Evolutionary conservation across 257 asterid genomes (phyloP).

Genomic region (Gardenia jasminoides): DNA sequence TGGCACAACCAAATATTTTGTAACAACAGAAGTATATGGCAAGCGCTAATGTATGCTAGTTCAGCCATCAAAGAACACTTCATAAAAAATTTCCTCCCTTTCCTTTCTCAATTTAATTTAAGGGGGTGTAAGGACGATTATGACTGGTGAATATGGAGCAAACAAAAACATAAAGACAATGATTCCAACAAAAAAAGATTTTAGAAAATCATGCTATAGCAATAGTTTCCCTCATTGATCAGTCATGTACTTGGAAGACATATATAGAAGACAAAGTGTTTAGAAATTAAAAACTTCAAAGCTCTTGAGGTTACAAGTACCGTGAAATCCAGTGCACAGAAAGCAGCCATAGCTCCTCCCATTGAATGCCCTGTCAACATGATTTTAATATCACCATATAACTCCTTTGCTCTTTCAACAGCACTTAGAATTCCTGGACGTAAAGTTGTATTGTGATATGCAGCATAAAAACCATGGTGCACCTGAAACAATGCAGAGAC

Average conservation of each 20-base stretch:
- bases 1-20: not conserved
- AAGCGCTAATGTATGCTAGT: not conserved
- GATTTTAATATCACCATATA: slow-evolving; percentile 60
- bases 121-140: not conserved
- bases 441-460: slow-evolving; percentile 81
- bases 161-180: not conserved
- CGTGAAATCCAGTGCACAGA: slow-evolving; percentile 86
- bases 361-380: slow-evolving; percentile 95
- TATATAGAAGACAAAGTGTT: not conserved
- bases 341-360: slow-evolving; percentile 99
- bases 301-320: slow-evolving; percentile 30
- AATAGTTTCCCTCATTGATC: not conserved
- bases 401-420: slow-evolving; percentile 49
- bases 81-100: not conserved
- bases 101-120: not conserved
- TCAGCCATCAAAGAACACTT: not conserved
- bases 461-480: slow-evolving; percentile 91
- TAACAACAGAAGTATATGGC: not conserved
- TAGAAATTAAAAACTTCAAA: slow-evolving; percentile 5
- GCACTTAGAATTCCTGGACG: slow-evolving; percentile 76
- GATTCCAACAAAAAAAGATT: not conserved
- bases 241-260: not conserved
- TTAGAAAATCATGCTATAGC: slow-evolving; percentile 10
- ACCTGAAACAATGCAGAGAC: slow-evolving; percentile 51
- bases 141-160: not conserved